Base-by-base conservation (phyloP, 2,329 filamentous ascomycete genomes). In the Fusarium sp. region DNA sequence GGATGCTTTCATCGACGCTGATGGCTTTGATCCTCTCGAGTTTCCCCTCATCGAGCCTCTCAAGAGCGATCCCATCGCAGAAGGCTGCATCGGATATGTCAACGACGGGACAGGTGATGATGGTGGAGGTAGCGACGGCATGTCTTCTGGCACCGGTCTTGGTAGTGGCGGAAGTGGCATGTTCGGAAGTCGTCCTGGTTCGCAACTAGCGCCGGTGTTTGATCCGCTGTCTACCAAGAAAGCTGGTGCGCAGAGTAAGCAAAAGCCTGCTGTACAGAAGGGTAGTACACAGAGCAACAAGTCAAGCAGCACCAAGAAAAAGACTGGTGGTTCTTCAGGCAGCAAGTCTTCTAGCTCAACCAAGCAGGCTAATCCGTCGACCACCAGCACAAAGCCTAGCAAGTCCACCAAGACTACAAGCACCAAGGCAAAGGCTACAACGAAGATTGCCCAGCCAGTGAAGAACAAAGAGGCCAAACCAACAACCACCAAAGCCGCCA, bases 21-120 rank as follows among this genome's bases (percentile, higher is more conserved):
- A n/a, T 19, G 20, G 10, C 3, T 3, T 33, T 15, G 24, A 30
- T 15, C 19, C 54, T 9, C 17, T 15, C 6, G 33, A 44, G 6
- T 33, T 33, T 7, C 59, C 47, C 19, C 15, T 62, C 7, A 40
- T 62, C 1, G 43, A 56, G 3, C 37, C 26, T 0, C 3, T 62
- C 8, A 6, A 56, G 10, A 56, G 49, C 14, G 33, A 63, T 2
- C 57, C 60, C 0, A 63, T 56, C 6, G 60, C 60, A 0, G 6
- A 62, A 41, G 57, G 60, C 2, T 63, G 57, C 9, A 63, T 56
- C 20, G 44, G 57, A 13, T 63, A 62, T 1, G 44, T 62, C 17
- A 56, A 62, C 17, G 47, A 62, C 5, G 59, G 49, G 1, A 56
- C 56, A 24, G 39, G n/a, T 0, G 14, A 28, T 11, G 37, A 13